Evolutionary conservation across 2,329 filamentous ascomycete genomes (phyloP).

Genomic region (Zymoseptoria brevis): DNA sequence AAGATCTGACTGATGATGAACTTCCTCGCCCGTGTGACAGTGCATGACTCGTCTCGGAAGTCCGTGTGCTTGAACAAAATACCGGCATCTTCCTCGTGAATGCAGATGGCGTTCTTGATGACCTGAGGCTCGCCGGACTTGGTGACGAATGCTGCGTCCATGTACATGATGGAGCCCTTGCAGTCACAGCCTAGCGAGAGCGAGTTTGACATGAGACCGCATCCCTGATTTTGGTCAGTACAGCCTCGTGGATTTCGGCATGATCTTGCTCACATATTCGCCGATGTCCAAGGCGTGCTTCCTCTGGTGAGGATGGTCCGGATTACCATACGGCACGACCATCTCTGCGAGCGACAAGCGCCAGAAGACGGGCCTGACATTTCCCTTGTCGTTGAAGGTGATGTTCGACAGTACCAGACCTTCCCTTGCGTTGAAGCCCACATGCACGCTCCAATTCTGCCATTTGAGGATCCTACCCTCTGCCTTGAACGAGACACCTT

Average conservation of each 20-base stretch:
- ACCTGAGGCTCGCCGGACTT: conserved; percentile 61
- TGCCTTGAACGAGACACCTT: conserved; percentile 79
- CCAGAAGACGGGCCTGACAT: conserved; percentile 73
- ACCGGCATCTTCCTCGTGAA: conserved; percentile 87
- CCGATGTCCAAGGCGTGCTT: conserved; percentile 75
- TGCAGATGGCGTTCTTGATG: conserved; percentile 91
- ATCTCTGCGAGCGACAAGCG: conserved; percentile 84
- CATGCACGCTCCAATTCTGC: conserved; percentile 91
- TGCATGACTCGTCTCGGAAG: conserved; percentile 80
- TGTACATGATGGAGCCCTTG: conserved; percentile 85
- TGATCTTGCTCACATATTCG: conserved; percentile 47
- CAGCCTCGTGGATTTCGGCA: not conserved
- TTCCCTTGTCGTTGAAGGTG: conserved; percentile 76
- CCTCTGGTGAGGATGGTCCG: conserved; percentile 69
- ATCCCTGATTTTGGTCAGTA: conserved; percentile 44
- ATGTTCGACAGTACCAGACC: conserved; percentile 87
- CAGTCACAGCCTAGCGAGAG: conserved; percentile 73
- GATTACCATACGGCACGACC: conserved; percentile 84
- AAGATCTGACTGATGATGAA: conserved; percentile 86
- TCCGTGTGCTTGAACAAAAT: conserved; percentile 85
- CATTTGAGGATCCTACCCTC: conserved; percentile 68
- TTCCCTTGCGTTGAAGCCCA: conserved; percentile 92
- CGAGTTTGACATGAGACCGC: conserved; percentile 76
- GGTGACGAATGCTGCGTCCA: conserved; percentile 80
- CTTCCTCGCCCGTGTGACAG: conserved; percentile 78